Evolutionary conservation across 306 rosid species (phyloP), one percentile per base, ranked within the genome.

Genomic region (Prunus campanulata): DNA sequence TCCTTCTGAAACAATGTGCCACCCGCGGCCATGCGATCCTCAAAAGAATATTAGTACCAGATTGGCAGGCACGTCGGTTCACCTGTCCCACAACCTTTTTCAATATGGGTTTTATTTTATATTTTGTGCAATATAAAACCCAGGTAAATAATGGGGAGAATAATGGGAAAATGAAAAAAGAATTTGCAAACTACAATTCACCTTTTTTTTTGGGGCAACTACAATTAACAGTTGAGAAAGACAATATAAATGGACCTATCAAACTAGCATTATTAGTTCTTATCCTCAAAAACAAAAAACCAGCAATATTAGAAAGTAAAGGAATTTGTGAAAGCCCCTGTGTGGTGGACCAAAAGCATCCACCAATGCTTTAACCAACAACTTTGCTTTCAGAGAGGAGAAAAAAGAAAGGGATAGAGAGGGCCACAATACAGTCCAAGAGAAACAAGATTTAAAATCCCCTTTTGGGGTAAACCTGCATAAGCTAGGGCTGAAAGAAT

Each of bases 281-380:
- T 12, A 48, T 48, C 52, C 52, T 1, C 4, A 48, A 48, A 48
- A 39, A 39, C 44, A 0, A 48, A 12, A 48, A 48, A 13, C 5
- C 14, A 2, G 4, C 15, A 12, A 12, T 11, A 12, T 48, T 12
- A 48, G 52, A 48, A 48, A 47, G 51, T 48, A 12, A 2, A 51
- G 19, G 6, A 51, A 14, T 15, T 51, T 13, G n/a, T 15, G 14
- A 64, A 19, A 18, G 49, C 14, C 46, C 22, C 16, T 16, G 46
- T 5, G 15, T 65, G 50, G 47, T 60, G 77, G 77, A 60, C 55
- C 59, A 27, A 73, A 51, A 70, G 47, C 49, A 70, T 19, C 47
- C 61, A 19, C 29, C 16, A 39, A 11, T 19, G 44, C 30, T 51
- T 18, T 70, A n/a, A 18, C 11, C 32, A 57, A 16, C 50, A 8